These are phyloP conservation scores for Isatis tinctoria DNA, from an alignment of 345 rosid genomes.

Conservation along the genomic window DNA sequence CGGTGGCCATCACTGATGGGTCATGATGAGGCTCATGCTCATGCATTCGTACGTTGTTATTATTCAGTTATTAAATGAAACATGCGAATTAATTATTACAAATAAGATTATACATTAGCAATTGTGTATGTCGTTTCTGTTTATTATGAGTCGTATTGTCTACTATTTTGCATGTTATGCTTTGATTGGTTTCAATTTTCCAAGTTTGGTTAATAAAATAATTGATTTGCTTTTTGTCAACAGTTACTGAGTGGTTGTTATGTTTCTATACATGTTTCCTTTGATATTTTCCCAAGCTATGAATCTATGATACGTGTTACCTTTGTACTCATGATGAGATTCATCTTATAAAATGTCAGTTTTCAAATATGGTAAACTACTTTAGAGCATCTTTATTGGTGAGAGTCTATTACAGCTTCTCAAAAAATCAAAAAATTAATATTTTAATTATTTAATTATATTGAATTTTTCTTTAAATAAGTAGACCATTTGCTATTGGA, in stretches of 20 bases:
- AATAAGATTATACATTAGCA: conserved; percentile 17
- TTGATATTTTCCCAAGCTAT: neutral
- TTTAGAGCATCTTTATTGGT: too few relatives aligned
- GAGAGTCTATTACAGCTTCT: too few relatives aligned
- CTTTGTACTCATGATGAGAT: too few relatives aligned
- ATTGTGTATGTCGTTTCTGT: conserved; percentile 9
- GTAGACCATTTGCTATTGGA: too few relatives aligned
- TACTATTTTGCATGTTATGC: neutral
- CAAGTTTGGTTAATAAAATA: conserved; percentile 20
- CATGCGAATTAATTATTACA: neutral
- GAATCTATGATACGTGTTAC: too few relatives aligned
- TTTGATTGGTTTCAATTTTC: neutral
- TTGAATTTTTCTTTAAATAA: too few relatives aligned
- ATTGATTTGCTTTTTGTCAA: neutral
- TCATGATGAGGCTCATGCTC: neutral
- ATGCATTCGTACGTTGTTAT: conserved; percentile 23
- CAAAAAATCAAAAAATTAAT: too few relatives aligned
- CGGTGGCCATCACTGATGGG: conserved; percentile 30
- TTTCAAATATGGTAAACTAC: too few relatives aligned
- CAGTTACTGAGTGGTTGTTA: neutral
- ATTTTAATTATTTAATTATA: too few relatives aligned
- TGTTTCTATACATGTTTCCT: neutral
- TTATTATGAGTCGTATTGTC: neutral
- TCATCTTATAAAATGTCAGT: too few relatives aligned
- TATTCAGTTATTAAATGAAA: neutral